phyloP scores from a whole-genome alignment of 2,329 filamentous ascomycete genomes.

The Pseudogymnoascus sp. region DNA sequence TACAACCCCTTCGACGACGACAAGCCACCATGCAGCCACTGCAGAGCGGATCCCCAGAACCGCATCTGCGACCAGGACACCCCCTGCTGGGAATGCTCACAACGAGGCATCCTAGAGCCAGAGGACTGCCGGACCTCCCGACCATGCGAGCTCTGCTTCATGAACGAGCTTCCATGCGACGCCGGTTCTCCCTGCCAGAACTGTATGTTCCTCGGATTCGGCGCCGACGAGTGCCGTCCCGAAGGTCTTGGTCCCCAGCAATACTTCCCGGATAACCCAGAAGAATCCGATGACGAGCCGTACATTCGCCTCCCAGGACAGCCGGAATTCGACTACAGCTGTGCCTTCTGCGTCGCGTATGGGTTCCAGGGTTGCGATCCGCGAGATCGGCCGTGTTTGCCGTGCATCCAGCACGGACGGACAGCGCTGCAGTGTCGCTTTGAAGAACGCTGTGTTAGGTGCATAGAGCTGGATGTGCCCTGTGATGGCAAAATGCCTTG shows the following conservation, averaged over 20 bases:
- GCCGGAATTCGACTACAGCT: not conserved
- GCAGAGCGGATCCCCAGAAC: not conserved
- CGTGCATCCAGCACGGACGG: not conserved
- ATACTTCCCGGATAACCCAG: not conserved
- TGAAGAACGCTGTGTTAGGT: not conserved
- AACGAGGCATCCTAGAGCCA: not conserved
- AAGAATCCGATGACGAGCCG: not conserved
- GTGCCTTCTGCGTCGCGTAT: not conserved
- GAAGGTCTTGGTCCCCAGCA: not conserved
- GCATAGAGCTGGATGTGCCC: not conserved
- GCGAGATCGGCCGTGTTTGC: not conserved
- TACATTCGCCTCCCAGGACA: not conserved
- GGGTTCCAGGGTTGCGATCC: not conserved
- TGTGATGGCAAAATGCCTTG: not conserved
- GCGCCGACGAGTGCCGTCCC: not conserved
- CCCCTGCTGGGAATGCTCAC: not conserved
- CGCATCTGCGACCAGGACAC: not conserved
- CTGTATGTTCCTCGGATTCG: not conserved
- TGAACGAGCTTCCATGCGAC: not conserved
- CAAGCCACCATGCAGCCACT: not conserved
- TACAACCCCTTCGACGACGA: not conserved
- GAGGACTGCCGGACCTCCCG: not conserved
- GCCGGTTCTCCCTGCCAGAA: not conserved
- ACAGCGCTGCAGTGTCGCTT: not conserved
- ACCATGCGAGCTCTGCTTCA: not conserved